Percentiles rank a stretch among this genome's conserved stretches.
Evolutionary conservation across 164 flowering plant genomes (phyloP).

Genomic region (Vitis labrusca): DNA sequence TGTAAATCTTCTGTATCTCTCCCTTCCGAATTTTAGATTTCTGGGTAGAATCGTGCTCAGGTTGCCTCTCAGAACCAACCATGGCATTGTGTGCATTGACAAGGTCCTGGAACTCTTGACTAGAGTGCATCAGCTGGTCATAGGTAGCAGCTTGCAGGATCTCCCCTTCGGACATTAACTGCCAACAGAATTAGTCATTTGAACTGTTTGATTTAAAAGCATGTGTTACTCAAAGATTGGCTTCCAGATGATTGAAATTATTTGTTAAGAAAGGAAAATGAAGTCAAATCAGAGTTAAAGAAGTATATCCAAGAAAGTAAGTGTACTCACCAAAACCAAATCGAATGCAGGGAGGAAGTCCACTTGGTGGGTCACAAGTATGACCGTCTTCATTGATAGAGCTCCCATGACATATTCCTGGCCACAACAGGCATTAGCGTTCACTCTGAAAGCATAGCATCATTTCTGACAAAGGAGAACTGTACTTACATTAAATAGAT

Average conservation of each 20-base stretch:
- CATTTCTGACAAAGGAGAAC: background rate
- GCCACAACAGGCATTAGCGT: conserved; percentile 12
- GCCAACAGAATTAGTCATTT: conserved; percentile 11
- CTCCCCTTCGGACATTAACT: conserved; percentile 73
- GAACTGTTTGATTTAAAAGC: too few relatives aligned
- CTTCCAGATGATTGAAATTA: too few relatives aligned
- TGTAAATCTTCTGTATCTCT: conserved; percentile 34
- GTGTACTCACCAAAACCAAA: conserved; percentile 64
- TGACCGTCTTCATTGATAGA: conserved; percentile 63
- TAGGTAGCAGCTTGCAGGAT: conserved; percentile 47
- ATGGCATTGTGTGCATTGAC: conserved; percentile 71
- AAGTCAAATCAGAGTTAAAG: too few relatives aligned
- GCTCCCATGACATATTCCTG: conserved; percentile 84
- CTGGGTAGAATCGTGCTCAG: conserved; percentile 24
- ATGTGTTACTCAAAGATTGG: too few relatives aligned
- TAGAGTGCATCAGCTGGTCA: conserved; percentile 43
- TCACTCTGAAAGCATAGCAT: background rate
- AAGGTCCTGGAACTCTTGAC: conserved; percentile 59
- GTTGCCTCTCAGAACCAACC: conserved; percentile 40
- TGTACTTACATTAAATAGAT: conserved; percentile 58
- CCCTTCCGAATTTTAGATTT: conserved; percentile 10
- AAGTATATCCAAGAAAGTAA: too few relatives aligned
- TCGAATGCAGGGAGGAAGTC: conserved; percentile 88
- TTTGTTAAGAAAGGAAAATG: too few relatives aligned
- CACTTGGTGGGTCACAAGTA: conserved; percentile 95